Evolutionary conservation across 441 rosid species (phyloP).

Genomic region (Pelargonium hybrid): DNA sequence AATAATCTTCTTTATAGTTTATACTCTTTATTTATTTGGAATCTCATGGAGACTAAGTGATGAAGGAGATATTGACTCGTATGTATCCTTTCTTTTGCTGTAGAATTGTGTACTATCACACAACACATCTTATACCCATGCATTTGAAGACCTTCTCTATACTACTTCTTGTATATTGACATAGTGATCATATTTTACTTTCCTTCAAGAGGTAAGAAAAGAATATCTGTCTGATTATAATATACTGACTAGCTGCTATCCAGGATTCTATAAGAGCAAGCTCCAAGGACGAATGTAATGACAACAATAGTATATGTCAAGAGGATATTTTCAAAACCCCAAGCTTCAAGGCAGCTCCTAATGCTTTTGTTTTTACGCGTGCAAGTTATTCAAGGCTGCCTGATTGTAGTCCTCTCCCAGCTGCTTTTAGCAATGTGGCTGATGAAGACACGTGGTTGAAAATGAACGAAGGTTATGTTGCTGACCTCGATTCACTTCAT

Average conservation of each 20-base stretch:
- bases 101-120: not conserved
- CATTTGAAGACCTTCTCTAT: not conserved
- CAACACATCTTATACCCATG: not conserved
- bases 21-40: not conserved
- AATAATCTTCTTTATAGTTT: not conserved
- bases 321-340: slow-evolving; percentile 50
- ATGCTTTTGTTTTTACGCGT: slow-evolving; percentile 54
- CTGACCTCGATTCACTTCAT: slow-evolving; percentile 68
- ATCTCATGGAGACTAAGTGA: not conserved
- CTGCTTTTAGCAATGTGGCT: slow-evolving; percentile 60
- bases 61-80: not conserved
- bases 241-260: not conserved
- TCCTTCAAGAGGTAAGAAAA: not conserved
- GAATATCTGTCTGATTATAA: not conserved
- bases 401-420: slow-evolving; percentile 74
- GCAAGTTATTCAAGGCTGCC: slow-evolving; percentile 52
- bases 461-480: slow-evolving; percentile 71
- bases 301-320: slow-evolving; percentile 27
- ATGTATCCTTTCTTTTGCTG: not conserved
- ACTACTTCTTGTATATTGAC: too few species aligned
- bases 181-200: not conserved
- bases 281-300: slow-evolving; percentile 32
- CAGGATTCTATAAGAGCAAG: slow-evolving; percentile 29
- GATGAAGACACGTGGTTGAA: slow-evolving; percentile 89
- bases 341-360: slow-evolving; percentile 45